Evolutionary conservation across 2,329 filamentous ascomycete genomes (phyloP).

Genomic region (Nigrospora osmanthi): DNA sequence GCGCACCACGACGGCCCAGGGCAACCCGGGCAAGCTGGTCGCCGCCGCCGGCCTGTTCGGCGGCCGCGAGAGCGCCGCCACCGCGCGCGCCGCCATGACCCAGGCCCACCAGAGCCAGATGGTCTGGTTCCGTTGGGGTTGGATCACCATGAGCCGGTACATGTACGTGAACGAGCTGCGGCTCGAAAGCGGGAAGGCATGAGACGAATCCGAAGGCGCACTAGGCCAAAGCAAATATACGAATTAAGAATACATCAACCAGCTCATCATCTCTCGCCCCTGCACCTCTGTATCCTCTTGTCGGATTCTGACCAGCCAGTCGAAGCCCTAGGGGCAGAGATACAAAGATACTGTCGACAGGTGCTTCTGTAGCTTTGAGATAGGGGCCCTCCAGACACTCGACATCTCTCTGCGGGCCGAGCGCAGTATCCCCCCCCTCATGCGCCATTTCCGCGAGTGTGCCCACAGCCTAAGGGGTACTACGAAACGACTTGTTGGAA

Average conservation of each 20-base stretch:
- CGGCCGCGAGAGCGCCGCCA: slow-evolving; percentile 39
- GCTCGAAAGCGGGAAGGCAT: slow-evolving; percentile 31
- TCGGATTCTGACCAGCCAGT: too few relatives aligned
- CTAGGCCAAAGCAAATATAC: background rate
- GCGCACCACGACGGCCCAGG: slow-evolving; percentile 21
- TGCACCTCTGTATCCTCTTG: too few relatives aligned
- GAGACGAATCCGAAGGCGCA: background rate
- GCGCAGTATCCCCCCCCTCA: too few relatives aligned
- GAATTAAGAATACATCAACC: too few relatives aligned
- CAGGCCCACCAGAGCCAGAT: slow-evolving; percentile 90
- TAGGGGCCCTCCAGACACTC: too few relatives aligned
- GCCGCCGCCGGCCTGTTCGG: slow-evolving; percentile 63
- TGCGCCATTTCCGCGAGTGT: too few relatives aligned
- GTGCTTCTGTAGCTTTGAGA: too few relatives aligned
- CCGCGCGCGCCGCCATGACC: slow-evolving; percentile 81
- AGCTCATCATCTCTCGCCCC: too few relatives aligned
- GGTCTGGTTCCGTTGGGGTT: slow-evolving; percentile 96
- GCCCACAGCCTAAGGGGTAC: too few relatives aligned
- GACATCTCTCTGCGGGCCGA: too few relatives aligned
- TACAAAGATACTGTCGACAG: too few relatives aligned
- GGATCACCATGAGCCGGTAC: slow-evolving; percentile 85
- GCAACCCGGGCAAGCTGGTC: slow-evolving; percentile 53
- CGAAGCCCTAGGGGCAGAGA: too few relatives aligned
- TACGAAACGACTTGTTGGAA: background rate
- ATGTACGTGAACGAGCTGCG: slow-evolving; percentile 91